Percentiles rank a stretch among this genome's conserved stretches.
Conservation (phyloP, 768 basidiomycete genomes). For the Sporobolomyces pararoseus region DNA sequence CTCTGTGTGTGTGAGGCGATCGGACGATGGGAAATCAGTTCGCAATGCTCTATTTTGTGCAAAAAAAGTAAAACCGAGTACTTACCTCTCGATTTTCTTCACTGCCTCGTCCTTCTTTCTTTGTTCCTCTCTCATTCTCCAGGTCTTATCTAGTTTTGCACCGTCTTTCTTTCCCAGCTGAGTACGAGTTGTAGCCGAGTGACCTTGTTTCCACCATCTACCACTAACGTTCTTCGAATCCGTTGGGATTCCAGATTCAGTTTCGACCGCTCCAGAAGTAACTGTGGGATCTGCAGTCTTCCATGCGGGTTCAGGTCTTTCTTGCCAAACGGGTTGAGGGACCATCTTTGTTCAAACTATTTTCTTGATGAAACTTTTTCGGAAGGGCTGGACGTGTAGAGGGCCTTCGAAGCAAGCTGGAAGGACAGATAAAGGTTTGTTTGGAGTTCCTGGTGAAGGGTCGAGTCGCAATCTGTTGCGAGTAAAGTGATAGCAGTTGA, state of each 20-base stretch:
- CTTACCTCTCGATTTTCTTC: slow-evolving; percentile 43
- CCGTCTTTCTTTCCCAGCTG: slow-evolving; percentile 27
- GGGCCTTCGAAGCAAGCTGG: too few relatives aligned
- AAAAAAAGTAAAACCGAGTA: too few relatives aligned
- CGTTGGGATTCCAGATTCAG: slow-evolving; percentile 6
- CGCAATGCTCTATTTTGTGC: too few relatives aligned
- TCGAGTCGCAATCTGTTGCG: slow-evolving; percentile 1
- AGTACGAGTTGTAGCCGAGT: slow-evolving; percentile 30
- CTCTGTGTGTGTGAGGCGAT: slow-evolving; percentile 29
- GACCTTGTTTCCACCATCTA: slow-evolving; percentile 36
- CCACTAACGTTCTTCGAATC: slow-evolving; percentile 24
- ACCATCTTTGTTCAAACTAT: slow-evolving; percentile 18
- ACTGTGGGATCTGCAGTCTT: slow-evolving; percentile 15
- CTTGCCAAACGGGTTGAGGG: slow-evolving; percentile 32
- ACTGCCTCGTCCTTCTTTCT: slow-evolving; percentile 35
- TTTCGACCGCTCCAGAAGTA: slow-evolving; percentile 1
- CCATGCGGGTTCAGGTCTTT: slow-evolving; percentile 16
- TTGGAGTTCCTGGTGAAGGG: neutral
- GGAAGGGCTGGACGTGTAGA: too few relatives aligned
- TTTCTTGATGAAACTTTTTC: slow-evolving; percentile 4
- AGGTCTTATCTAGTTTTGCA: slow-evolving; percentile 27
- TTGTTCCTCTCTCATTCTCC: slow-evolving; percentile 34
- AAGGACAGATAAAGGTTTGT: neutral
- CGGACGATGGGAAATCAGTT: too few relatives aligned
- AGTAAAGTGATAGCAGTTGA: neutral